Conservation (phyloP, 1,284 basidiomycete genomes). For the Leccinum variabile region DNA sequence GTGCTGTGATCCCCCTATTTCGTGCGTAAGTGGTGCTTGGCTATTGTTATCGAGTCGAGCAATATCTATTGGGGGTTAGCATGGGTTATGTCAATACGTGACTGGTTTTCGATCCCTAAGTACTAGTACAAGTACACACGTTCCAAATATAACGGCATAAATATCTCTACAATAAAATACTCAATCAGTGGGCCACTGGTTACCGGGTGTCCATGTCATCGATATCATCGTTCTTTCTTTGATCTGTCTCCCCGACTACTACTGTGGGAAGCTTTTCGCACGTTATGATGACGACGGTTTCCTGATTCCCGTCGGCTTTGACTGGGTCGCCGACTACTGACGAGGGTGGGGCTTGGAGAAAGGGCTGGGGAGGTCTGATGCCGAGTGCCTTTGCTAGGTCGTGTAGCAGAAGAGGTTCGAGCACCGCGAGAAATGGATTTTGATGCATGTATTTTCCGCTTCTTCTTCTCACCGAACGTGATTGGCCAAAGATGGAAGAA, state of each 20-base stretch:
- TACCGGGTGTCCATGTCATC: background rate
- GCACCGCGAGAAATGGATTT: constrained; percentile 9
- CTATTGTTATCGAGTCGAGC: background rate
- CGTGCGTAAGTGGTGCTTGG: background rate
- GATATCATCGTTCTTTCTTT: constrained; percentile 10
- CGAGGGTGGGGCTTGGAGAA: constrained; percentile 18
- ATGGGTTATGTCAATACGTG: background rate
- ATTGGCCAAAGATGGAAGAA: constrained; percentile 21
- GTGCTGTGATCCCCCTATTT: background rate
- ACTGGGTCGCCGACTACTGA: constrained; percentile 24
- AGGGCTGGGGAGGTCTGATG: constrained; percentile 14
- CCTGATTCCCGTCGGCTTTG: constrained; percentile 12
- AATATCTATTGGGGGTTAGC: constrained; percentile 3
- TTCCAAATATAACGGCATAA: constrained; percentile 20
- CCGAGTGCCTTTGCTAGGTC: constrained; percentile 12
- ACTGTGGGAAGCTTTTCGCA: constrained; percentile 26
- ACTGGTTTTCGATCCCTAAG: background rate
- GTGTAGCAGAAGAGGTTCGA: constrained; percentile 16
- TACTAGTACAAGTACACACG: background rate
- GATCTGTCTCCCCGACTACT: constrained; percentile 8
- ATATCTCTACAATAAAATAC: constrained; percentile 24
- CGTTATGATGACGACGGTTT: constrained; percentile 8
- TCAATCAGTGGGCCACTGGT: constrained; percentile 2
- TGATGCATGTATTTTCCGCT: constrained; percentile 11
- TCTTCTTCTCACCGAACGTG: constrained; percentile 22